Evolutionary conservation across 306 rosid species (phyloP).

Genomic region (Cyamopsis tetragonoloba): DNA sequence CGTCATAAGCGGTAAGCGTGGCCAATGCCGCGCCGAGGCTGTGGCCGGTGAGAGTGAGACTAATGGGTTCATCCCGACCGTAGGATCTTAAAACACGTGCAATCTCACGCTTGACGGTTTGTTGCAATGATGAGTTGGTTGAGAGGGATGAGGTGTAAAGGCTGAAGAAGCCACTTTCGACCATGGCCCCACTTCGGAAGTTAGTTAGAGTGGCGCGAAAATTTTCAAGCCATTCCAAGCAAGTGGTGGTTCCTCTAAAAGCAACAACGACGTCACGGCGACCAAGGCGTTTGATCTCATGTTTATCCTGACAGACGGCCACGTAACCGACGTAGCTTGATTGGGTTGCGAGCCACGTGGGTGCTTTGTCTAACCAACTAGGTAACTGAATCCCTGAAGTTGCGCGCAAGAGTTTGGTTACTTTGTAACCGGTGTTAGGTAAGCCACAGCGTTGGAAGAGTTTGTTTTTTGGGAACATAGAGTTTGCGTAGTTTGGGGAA

Average conservation of each 20-base stretch:
- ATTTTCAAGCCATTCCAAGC: constrained; percentile 74
- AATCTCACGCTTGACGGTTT: constrained; percentile 45
- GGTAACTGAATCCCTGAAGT: constrained; percentile 59
- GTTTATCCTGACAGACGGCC: constrained; percentile 54
- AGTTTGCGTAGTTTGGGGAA: constrained; percentile 47
- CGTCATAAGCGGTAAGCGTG: constrained; percentile 44
- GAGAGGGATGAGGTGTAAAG: constrained; percentile 47
- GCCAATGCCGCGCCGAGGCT: constrained; percentile 76
- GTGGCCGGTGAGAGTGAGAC: constrained; percentile 72
- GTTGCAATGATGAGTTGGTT: constrained; percentile 13
- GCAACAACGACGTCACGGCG: constrained; percentile 63
- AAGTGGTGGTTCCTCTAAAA: constrained; percentile 61
- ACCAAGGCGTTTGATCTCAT: constrained; percentile 55
- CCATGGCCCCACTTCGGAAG: constrained; percentile 44
- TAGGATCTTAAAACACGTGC: constrained; percentile 30
- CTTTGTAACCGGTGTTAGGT: constrained; percentile 48
- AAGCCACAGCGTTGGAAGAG: constrained; percentile 38
- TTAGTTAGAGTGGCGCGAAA: constrained; percentile 52
- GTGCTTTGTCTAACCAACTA: constrained; percentile 43
- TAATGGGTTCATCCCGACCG: constrained; percentile 38
- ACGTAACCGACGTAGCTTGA: constrained; percentile 74
- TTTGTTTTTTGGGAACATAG: constrained; percentile 33
- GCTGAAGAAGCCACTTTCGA: constrained; percentile 65
- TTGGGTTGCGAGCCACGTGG: constrained; percentile 33
- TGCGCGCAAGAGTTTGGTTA: constrained; percentile 59